These are phyloP conservation scores for Elongisporangium prolatum DNA, from an alignment of 352 stramenopile species.

Conservation along the genomic window DNA sequence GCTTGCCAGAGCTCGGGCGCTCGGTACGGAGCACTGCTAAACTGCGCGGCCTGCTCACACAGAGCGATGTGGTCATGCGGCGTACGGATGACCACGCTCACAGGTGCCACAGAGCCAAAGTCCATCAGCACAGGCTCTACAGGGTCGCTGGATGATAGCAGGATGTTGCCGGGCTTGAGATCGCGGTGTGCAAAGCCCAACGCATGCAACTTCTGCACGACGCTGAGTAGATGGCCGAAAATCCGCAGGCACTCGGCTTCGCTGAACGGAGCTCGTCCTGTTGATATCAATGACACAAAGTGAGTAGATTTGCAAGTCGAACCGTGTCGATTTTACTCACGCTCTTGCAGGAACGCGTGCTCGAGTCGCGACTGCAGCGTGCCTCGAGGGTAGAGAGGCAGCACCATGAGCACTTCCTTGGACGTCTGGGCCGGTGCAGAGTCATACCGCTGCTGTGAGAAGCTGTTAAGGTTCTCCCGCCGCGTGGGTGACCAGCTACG, in stretches of 20 bases:
- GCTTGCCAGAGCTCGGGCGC: slow-evolving; percentile 89
- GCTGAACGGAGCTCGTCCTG: slow-evolving; percentile 27
- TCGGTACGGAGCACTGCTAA: slow-evolving; percentile 88
- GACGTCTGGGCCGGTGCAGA: background rate
- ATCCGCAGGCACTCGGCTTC: slow-evolving; percentile 44
- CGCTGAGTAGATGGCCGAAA: slow-evolving; percentile 48
- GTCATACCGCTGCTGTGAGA: background rate
- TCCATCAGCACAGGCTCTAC: slow-evolving; percentile 66
- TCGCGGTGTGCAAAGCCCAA: slow-evolving; percentile 67
- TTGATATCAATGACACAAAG: background rate
- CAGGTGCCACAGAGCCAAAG: slow-evolving; percentile 59
- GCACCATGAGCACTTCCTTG: slow-evolving; percentile 65
- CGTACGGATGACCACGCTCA: slow-evolving; percentile 23
- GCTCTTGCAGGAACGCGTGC: slow-evolving; percentile 8
- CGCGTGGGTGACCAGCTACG: background rate
- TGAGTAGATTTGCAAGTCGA: background rate
- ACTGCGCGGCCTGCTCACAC: slow-evolving; percentile 74
- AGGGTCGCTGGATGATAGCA: slow-evolving; percentile 36
- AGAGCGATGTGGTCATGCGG: slow-evolving; percentile 44
- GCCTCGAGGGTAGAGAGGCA: slow-evolving; percentile 41
- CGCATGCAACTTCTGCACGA: slow-evolving; percentile 50
- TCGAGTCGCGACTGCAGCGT: slow-evolving; percentile 59
- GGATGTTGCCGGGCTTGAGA: slow-evolving; percentile 71
- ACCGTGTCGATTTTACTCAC: background rate
- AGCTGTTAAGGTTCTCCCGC: background rate